Conservation (phyloP, 139 green algal genomes). For the Coelastrella sp. region DNA sequence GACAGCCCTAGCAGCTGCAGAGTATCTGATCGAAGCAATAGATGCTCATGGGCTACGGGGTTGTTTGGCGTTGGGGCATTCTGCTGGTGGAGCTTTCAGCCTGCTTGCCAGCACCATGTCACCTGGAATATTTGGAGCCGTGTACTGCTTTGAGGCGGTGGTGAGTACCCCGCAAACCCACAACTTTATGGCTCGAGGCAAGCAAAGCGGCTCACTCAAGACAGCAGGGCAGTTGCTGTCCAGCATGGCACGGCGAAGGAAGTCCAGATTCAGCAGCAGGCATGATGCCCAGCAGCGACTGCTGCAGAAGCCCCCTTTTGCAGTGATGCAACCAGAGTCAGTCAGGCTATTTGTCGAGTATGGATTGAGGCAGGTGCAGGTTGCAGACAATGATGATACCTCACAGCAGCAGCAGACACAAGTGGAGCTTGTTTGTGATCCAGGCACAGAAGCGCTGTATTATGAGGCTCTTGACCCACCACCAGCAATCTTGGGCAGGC, state of each 20-base stretch:
- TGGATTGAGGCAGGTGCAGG: neutral
- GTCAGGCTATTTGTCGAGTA: slow-evolving; percentile 3
- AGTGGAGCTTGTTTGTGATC: slow-evolving; percentile 12
- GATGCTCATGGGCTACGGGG: slow-evolving; percentile 29
- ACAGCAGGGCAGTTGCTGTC: neutral
- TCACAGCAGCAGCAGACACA: slow-evolving; percentile 23
- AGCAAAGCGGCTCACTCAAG: neutral
- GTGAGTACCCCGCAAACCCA: neutral
- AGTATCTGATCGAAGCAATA: neutral
- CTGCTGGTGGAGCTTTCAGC: slow-evolving; percentile 13
- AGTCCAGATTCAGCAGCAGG: neutral
- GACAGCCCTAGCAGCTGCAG: neutral
- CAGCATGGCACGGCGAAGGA: neutral
- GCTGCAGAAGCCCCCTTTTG: neutral
- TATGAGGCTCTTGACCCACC: slow-evolving; percentile 28
- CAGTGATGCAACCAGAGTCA: slow-evolving; percentile 12
- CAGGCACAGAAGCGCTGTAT: neutral
- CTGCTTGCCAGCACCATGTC: slow-evolving; percentile 14
- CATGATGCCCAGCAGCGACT: neutral
- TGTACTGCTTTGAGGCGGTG: slow-evolving; percentile 38
- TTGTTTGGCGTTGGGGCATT: slow-evolving; percentile 38
- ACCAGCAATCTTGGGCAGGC: neutral
- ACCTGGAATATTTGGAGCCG: slow-evolving; percentile 17
- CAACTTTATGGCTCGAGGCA: neutral
- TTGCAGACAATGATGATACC: neutral